A percentile compares a stretch with the other conserved stretches of the same genome.
Conservation (phyloP, 1,284 basidiomycete genomes). For the Rugiboletus extremiorientalis region DNA sequence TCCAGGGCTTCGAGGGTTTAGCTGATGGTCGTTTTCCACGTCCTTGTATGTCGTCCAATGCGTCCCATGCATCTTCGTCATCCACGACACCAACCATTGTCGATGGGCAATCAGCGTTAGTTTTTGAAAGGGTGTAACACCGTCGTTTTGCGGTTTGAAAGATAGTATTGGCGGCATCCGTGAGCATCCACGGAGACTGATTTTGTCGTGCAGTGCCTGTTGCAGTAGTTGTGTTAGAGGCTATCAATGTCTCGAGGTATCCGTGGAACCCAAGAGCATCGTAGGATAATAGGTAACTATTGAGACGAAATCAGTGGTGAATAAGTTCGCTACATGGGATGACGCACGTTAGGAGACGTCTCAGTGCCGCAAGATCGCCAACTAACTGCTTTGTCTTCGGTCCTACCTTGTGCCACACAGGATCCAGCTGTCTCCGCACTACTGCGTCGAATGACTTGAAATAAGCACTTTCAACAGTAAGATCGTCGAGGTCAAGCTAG, state of each 20-base stretch:
- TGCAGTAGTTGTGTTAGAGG: slow-evolving; percentile 60
- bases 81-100: slow-evolving; percentile 40
- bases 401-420: slow-evolving; percentile 96
- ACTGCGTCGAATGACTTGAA: slow-evolving; percentile 93
- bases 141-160: slow-evolving; percentile 82
- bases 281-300: slow-evolving; percentile 80
- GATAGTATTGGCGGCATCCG: slow-evolving; percentile 87
- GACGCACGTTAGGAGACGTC: slow-evolving; percentile 78
- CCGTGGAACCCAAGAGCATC: slow-evolving; percentile 90
- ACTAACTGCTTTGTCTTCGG: slow-evolving; percentile 92
- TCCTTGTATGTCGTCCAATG: slow-evolving; percentile 61
- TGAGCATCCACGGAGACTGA: slow-evolving; percentile 85
- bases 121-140: slow-evolving; percentile 63
- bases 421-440: slow-evolving; percentile 86
- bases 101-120: slow-evolving; percentile 20
- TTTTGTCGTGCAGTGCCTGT: slow-evolving; percentile 58
- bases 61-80: slow-evolving; percentile 74
- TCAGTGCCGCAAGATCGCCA: slow-evolving; percentile 82
- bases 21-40: slow-evolving; percentile 16
- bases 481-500: slow-evolving; percentile 92
- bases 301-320: background rate
- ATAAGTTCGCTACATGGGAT: background rate
- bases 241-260: slow-evolving; percentile 90
- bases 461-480: slow-evolving; percentile 92
- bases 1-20: slow-evolving; percentile 45